Evolutionary conservation across 805 yeast species (phyloP).

Genomic region (Pichia gijzeniarum): DNA sequence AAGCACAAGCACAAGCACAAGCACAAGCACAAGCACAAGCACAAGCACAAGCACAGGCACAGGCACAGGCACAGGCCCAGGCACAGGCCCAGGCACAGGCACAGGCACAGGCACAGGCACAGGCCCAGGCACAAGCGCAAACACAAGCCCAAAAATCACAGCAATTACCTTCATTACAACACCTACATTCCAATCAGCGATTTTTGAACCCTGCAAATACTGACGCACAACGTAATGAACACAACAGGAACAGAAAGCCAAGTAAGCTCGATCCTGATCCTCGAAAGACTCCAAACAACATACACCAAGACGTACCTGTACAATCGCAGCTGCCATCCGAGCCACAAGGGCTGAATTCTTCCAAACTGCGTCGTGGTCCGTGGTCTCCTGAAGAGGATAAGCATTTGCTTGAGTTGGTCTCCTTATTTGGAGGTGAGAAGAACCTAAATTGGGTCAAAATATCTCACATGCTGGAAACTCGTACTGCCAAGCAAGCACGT

Average conservation of each 20-base stretch:
- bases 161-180: not conserved
- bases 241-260: not conserved
- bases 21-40: no score
- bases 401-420: constrained; percentile 60
- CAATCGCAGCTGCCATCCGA: not conserved
- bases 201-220: not conserved
- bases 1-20: no score
- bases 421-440: constrained; percentile 61
- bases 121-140: not conserved
- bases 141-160: not conserved
- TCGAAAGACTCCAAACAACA: not conserved
- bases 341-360: not conserved
- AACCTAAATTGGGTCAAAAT: constrained; percentile 76
- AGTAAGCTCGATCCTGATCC: no score
- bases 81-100: not conserved
- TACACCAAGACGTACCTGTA: constrained; percentile 5
- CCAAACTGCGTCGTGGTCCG: constrained; percentile 58
- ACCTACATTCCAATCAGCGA: not conserved
- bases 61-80: constrained; percentile 1
- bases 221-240: not conserved
- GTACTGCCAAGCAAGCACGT: constrained; percentile 89
- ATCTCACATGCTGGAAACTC: constrained; percentile 60
- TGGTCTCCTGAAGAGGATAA: constrained; percentile 87
- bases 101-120: not conserved
- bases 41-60: constrained; percentile 7